Evolutionary conservation across 345 rosid species (phyloP).

Genomic region (Corymbia maculata): DNA sequence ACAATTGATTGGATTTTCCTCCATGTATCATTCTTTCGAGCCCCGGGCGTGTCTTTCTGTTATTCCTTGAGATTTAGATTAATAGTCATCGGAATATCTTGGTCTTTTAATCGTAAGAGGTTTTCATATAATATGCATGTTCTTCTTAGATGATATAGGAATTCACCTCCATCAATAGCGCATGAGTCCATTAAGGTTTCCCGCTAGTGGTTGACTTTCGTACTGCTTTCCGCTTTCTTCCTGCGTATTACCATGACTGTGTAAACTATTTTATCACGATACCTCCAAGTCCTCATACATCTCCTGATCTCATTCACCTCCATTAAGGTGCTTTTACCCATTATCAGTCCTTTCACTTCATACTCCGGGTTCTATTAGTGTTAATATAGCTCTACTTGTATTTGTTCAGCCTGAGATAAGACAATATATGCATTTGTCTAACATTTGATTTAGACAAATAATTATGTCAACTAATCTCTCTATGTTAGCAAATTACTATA

Average conservation of each 20-base stretch:
- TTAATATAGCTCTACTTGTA: not conserved
- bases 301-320: not conserved
- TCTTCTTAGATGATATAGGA: not conserved
- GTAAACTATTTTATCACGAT: not conserved
- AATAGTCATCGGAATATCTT: no score
- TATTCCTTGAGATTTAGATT: not conserved
- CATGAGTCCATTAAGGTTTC: not conserved
- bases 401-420: not conserved
- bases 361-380: not conserved
- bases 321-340: not conserved
- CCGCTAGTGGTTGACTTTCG: not conserved
- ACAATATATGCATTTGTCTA: not conserved
- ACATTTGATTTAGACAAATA: not conserved
- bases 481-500: not conserved
- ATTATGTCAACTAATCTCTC: not conserved
- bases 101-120: not conserved
- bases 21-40: not conserved
- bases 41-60: not conserved
- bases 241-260: not conserved
- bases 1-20: not conserved
- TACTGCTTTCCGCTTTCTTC: not conserved
- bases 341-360: not conserved
- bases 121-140: not conserved
- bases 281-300: not conserved
- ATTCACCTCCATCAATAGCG: not conserved